Evolutionary conservation across 2,329 filamentous ascomycete species (phyloP), one percentile per base, ranked within the genome.

Genomic region (Diaporthe vexans): DNA sequence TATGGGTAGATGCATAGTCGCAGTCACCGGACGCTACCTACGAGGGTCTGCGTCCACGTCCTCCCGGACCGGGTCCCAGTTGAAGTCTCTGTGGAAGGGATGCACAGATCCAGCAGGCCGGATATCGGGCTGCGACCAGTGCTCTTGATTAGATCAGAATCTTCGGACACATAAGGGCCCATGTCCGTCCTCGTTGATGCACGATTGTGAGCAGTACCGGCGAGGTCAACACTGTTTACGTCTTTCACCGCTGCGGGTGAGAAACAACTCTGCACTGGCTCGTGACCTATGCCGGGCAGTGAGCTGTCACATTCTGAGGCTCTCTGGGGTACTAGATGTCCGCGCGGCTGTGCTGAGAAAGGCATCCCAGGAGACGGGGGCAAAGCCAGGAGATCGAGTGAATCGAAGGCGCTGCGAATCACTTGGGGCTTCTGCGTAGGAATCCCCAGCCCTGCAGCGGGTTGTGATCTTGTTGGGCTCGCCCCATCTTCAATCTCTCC

Each of bases 31-130:
- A 37, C 46, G 21, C 54, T 51, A 68, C 74, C 48, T 46, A 76
- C 74, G 54, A 76, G n/a, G 10, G 67, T 74, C 33, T 57, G 51
- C 40, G 61, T 69, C 33, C 65, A 69, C 26, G 46, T 35, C 11
- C 29, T 56, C 48, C 61, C 68, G 33, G 54, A 35, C 4, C 73
- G 57, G 43, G 35, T 29, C 6, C 21, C 24, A 29, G 72, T 69
- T 48, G 54, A 40, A 26, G 35, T 71, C 40, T 74, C 72, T 11
- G 74, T 72, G 68, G 59, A 72, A 33, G 74, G 63, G 19, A 73
- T 7, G 1, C 67, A 46, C 43, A 69, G 35, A 29, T 52, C 61
- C 2, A 26, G 26, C 19, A 54, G 43, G 19, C 51, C 21, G 26
- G 46, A 68, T 33, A 5, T 54, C 33, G 57, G 17, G 37, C 43